Base-by-base conservation (phyloP, 345 rosid species). In the Gossypium longicalyx region DNA sequence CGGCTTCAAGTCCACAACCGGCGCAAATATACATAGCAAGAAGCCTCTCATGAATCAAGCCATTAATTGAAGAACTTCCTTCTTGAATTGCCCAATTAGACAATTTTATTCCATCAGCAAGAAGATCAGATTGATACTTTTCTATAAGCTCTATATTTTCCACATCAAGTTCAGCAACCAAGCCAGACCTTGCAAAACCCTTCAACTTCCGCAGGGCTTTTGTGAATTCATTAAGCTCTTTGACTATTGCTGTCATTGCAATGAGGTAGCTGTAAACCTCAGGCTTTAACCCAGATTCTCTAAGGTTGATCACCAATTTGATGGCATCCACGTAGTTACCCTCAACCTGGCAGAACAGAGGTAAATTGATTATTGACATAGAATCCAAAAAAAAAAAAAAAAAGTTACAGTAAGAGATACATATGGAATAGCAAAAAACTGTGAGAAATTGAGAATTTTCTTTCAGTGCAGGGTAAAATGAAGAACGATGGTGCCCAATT, bases 201-300 rank as follows among this genome's bases (percentile, higher is more conserved):
- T 86, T 94, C 71, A 94, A 82, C 67, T 88, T 89, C 4, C 97
- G 92, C 49, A 91, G 74, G 12, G 88, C 86, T 76, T 91, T 94
- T 17, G 96, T 87, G 51, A 91, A 74, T 66, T 90, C 91, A 77
- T 87, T 92, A 17, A 94, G 86, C 86, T 94, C 98, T 84, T 94
- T 92, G 62, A 93, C 98, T 9, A 93, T 85, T 15, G 96, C 98
- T 77, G 97, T 89, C 98, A 93, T 89, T 44, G 96, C 96, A 71
- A 93, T 88, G 23, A 94, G 86, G 82, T 92, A 90, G 79, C 97
- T 86, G 77, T 92, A 92, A 15, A 87, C 86, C 86, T 90, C 97
- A 47, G 97, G 98, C 78, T 85, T 92, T 72, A 94, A 74, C 74
- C 91, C 97, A 17, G 97, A 89, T 56, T 84, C 89, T 74, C 86